These are phyloP conservation scores for Ascochyta viciae-villosae DNA, from an alignment of 2,329 filamentous ascomycete species.

Conservation along the genomic window DNA sequence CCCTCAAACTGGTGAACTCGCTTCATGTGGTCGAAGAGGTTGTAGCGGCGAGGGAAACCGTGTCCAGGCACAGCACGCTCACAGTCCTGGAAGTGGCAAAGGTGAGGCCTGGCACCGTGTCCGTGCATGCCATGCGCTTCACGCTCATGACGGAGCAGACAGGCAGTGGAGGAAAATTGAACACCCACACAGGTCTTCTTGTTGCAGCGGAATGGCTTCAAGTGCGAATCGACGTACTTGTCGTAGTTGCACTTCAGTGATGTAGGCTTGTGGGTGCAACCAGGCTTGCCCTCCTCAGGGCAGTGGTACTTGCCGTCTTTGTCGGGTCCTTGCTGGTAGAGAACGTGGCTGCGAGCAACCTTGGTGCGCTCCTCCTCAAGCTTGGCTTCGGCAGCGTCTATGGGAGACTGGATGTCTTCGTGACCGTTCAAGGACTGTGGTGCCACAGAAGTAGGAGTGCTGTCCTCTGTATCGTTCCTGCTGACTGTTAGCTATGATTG, in stretches of 20 bases:
- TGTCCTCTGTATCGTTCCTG: slow-evolving; percentile 40
- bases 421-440: slow-evolving; percentile 38
- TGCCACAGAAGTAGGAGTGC: slow-evolving; percentile 28
- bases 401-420: slow-evolving; percentile 38
- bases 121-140: slow-evolving; percentile 96
- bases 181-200: slow-evolving; percentile 80
- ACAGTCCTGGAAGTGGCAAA: slow-evolving; percentile 87
- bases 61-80: slow-evolving; percentile 82
- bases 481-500: slow-evolving; percentile 7
- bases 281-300: slow-evolving; percentile 75
- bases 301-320: slow-evolving; percentile 90
- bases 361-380: slow-evolving; percentile 49
- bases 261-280: slow-evolving; percentile 89
- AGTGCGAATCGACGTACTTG: slow-evolving; percentile 96
- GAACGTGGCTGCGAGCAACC: slow-evolving; percentile 61
- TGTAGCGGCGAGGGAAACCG: slow-evolving; percentile 95
- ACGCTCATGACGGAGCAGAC: slow-evolving; percentile 90
- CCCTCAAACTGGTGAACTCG: slow-evolving; percentile 76
- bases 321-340: slow-evolving; percentile 72
- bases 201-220: slow-evolving; percentile 97
- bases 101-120: slow-evolving; percentile 89
- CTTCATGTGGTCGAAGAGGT: slow-evolving; percentile 96
- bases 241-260: slow-evolving; percentile 99
- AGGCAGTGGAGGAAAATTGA: slow-evolving; percentile 93
- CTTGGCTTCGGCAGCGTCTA: slow-evolving; percentile 41